Evolutionary conservation across 2,329 filamentous ascomycete genomes (phyloP), one percentile per base, ranked within the genome.

Genomic region (Scedosporium apiospermum): DNA sequence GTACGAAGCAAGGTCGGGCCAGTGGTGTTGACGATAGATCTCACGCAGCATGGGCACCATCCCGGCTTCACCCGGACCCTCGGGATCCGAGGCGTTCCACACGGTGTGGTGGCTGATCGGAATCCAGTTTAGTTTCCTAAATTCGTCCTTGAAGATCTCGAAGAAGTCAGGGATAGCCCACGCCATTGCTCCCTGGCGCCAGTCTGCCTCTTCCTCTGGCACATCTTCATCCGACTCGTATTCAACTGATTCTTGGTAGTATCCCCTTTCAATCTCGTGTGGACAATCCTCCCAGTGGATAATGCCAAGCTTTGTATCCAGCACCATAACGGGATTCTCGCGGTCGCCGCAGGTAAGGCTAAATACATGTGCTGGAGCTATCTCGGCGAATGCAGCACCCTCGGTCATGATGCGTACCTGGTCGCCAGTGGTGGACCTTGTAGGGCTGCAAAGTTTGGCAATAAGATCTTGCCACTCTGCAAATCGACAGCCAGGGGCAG

Each of bases 101-200:
- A 34, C 30, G 30, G 30, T 34, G 6, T 34, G 30, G 30, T 34
- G 30, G 7, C 30, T 34, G 30, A 34, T 34, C 9, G 7, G 16
- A 14, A 44, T n/a, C 21, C 18, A 16, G 53, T 62, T 57, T 10
- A 71, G 62, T 12, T 42, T 38, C 12, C 61, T 63, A 62, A 69
- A 71, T 34, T 68, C 66, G 44, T 69, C 65, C 57, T 69, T 68
- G n/a, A 69, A 65, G 10, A 68, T 60, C 57, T 67, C 65, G 61
- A 72, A 71, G 41, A 70, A 72, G 34, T 70, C 68, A 3, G 64
- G 30, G 5, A 70, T 64, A 6, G 66, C 58, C 70, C 70, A 72
- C 10, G 68, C 65, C 10, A 62, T 58, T 42, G 60, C 63, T 21
- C 68, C 65, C 34, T 58, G 63, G 16, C 68, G 69, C 68, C 69